Percentiles rank a stretch among this genome's conserved stretches.
Conservation (phyloP, 352 stramenopile species). For the Globisporangium megalacanthum region DNA sequence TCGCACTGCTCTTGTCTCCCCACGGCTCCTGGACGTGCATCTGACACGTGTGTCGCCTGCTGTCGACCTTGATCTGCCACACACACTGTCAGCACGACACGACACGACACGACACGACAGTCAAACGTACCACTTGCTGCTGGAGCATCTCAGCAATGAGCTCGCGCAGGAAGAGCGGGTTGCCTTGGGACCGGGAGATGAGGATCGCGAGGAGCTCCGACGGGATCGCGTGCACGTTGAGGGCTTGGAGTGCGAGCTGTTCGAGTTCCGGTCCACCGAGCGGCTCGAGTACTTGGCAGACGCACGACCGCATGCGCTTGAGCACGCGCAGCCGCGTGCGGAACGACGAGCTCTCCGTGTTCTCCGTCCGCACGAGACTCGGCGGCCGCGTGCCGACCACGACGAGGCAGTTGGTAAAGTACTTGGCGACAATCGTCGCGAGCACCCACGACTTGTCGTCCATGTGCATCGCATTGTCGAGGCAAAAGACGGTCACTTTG, state of each 20-base stretch:
- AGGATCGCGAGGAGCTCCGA: constrained; percentile 59
- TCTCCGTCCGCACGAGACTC: constrained; percentile 52
- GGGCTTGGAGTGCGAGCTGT: constrained; percentile 50
- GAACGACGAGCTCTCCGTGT: constrained; percentile 74
- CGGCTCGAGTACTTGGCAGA: constrained; percentile 41
- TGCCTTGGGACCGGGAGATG: constrained; percentile 71
- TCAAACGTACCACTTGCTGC: constrained; percentile 54
- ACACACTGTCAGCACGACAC: background rate
- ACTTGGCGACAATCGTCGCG: constrained; percentile 76
- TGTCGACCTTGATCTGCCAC: constrained; percentile 52
- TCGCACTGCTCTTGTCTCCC: constrained; percentile 63
- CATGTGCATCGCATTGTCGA: constrained; percentile 87
- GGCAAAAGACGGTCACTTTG: constrained; percentile 60
- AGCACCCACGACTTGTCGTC: constrained; percentile 83
- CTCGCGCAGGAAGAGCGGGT: constrained; percentile 78
- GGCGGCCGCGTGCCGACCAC: constrained; percentile 67
- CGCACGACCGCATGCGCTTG: constrained; percentile 56
- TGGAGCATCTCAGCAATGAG: constrained; percentile 81
- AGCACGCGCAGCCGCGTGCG: constrained; percentile 69
- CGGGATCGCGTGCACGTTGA: constrained; percentile 57
- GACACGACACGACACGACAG: background rate
- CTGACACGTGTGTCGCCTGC: constrained; percentile 47
- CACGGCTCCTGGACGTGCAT: constrained; percentile 76
- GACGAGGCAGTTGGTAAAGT: constrained; percentile 83
- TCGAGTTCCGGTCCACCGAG: constrained; percentile 55